Conservation (phyloP, 2,329 filamentous ascomycete species). For the Shiraia bambusicola region DNA sequence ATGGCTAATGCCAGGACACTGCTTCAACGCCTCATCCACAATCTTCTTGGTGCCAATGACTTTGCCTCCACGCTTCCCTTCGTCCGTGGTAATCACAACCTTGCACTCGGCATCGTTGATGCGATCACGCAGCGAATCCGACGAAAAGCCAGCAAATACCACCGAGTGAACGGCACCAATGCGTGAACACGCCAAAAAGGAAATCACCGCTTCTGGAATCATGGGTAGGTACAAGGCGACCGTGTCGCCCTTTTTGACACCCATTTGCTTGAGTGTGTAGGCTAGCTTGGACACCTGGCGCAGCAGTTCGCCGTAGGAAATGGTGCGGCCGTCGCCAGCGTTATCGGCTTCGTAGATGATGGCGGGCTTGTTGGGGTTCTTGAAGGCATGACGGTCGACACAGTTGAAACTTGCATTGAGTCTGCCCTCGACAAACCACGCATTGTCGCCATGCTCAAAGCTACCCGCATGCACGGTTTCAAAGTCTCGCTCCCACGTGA, state of each 20-base stretch:
- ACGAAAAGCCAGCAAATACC: slow-evolving; percentile 95
- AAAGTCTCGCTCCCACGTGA: slow-evolving; percentile 90
- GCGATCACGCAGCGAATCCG: slow-evolving; percentile 92
- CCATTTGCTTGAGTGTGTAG: slow-evolving; percentile 89
- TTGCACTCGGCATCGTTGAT: slow-evolving; percentile 88
- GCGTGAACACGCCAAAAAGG: slow-evolving; percentile 85
- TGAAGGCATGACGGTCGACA: slow-evolving; percentile 93
- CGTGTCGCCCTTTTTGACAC: slow-evolving; percentile 94
- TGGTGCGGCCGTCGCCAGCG: slow-evolving; percentile 77
- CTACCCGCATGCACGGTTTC: slow-evolving; percentile 80
- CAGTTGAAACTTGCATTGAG: slow-evolving; percentile 98
- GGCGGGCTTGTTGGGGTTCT: slow-evolving; percentile 87
- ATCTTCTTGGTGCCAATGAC: slow-evolving; percentile 98
- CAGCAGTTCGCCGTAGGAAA: slow-evolving; percentile 91
- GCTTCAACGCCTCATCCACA: slow-evolving; percentile 94
- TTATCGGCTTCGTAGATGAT: slow-evolving; percentile 99
- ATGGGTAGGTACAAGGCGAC: slow-evolving; percentile 97
- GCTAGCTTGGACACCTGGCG: slow-evolving; percentile 86
- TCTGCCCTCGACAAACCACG: slow-evolving; percentile 92
- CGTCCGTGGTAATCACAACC: slow-evolving; percentile 94
- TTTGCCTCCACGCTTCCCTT: slow-evolving; percentile 97
- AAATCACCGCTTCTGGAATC: slow-evolving; percentile 93
- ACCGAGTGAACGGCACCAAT: slow-evolving; percentile 97
- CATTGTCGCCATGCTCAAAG: slow-evolving; percentile 76
- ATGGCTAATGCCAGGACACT: slow-evolving; percentile 84